Percentiles rank a stretch among this genome's conserved stretches.
phyloP scores from a whole-genome alignment of 2,329 filamentous ascomycete genomes.

The Kalmusia sp. region DNA sequence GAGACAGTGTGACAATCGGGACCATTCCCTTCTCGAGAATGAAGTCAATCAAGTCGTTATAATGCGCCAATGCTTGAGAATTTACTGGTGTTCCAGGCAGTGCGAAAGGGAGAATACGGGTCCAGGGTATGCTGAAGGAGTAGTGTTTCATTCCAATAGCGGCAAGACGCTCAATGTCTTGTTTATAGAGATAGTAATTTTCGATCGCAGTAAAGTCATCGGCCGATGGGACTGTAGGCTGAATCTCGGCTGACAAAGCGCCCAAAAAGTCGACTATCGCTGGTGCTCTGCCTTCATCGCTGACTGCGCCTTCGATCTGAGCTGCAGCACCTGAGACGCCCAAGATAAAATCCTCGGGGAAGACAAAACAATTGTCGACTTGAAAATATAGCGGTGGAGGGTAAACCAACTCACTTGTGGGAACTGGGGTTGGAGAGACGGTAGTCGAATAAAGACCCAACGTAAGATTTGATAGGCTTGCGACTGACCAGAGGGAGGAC shows the following conservation, averaged over 20 bases:
- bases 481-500: too few relatives aligned
- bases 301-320: conserved; percentile 40
- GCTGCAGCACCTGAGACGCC: conserved; percentile 37
- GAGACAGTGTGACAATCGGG: conserved; percentile 57
- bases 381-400: conserved; percentile 61
- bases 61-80: conserved; percentile 59
- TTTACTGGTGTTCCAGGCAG: conserved; percentile 60
- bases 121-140: conserved; percentile 62
- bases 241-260: conserved; percentile 13
- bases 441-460: conserved; percentile 56
- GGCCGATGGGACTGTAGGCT: too few relatives aligned
- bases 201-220: conserved; percentile 50
- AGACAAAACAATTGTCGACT: conserved; percentile 57
- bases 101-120: conserved; percentile 61
- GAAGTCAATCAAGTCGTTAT: conserved; percentile 61
- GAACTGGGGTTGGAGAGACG: conserved; percentile 62
- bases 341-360: conserved; percentile 55
- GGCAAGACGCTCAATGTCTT: conserved; percentile 62
- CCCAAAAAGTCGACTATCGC: conserved; percentile 24
- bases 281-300: conserved; percentile 37
- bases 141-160: conserved; percentile 60
- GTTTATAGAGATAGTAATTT: conserved; percentile 64
- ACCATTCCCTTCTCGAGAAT: conserved; percentile 58
- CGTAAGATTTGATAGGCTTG: too few relatives aligned
- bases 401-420: conserved; percentile 61